These are phyloP conservation scores for Brassica incana DNA, from an alignment of 345 rosid genomes.

Conservation along the genomic window DNA sequence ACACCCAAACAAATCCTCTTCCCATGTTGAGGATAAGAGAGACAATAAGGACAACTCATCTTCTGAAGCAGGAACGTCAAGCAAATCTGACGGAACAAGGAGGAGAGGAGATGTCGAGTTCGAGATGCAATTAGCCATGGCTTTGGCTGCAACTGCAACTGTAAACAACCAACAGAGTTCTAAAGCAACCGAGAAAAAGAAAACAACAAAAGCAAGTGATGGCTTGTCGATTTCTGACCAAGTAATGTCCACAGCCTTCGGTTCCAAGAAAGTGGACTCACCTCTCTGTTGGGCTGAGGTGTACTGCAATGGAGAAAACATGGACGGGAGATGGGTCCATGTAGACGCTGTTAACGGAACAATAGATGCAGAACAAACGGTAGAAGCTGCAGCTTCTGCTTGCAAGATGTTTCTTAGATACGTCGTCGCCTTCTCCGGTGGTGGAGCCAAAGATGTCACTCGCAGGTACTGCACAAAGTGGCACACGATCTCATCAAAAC, in stretches of 20 bases:
- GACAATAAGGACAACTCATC: constrained; percentile 30
- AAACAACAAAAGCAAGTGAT: constrained; percentile 40
- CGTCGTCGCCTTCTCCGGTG: constrained; percentile 84
- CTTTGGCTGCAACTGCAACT: constrained; percentile 61
- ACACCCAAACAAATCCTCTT: constrained; percentile 43
- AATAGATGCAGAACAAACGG: constrained; percentile 69
- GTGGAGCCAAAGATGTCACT: constrained; percentile 96
- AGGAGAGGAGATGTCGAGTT: constrained; percentile 85
- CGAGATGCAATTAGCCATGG: constrained; percentile 92
- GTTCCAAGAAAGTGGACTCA: constrained; percentile 81
- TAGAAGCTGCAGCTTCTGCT: constrained; percentile 84
- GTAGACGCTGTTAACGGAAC: constrained; percentile 73
- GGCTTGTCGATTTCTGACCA: constrained; percentile 45
- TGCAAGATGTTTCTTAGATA: constrained; percentile 79
- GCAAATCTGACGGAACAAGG: constrained; percentile 52
- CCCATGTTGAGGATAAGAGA: constrained; percentile 37
- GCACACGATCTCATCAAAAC: constrained; percentile 72
- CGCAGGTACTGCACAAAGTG: constrained; percentile 96
- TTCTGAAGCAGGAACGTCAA: constrained; percentile 38
- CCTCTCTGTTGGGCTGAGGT: constrained; percentile 94
- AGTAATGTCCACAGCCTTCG: constrained; percentile 79
- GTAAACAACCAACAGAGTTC: constrained; percentile 34
- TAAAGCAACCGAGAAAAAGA: constrained; percentile 30
- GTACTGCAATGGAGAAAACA: constrained; percentile 75
- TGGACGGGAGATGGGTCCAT: constrained; percentile 92